These are phyloP conservation scores for Leavenworthia alabamica DNA, from an alignment of 345 rosid species.

Conservation along the genomic window DNA sequence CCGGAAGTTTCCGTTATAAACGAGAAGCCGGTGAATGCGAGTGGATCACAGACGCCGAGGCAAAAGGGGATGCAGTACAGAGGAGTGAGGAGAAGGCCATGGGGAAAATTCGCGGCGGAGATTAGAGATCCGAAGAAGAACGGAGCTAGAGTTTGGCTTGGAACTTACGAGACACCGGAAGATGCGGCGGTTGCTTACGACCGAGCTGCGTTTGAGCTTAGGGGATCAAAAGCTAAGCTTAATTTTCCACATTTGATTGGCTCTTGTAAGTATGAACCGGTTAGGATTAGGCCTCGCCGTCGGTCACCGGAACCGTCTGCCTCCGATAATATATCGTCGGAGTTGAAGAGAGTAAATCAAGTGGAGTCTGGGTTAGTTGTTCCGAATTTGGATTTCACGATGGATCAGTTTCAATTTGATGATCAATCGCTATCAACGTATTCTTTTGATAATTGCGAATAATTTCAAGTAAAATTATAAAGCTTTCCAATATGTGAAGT, in stretches of 20 bases:
- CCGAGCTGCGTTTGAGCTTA: conserved; percentile 47
- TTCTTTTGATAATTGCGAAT: too few relatives aligned
- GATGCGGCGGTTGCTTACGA: conserved; percentile 65
- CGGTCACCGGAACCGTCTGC: conserved; percentile 25
- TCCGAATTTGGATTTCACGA: too few relatives aligned
- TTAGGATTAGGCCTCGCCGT: conserved; percentile 45
- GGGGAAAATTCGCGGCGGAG: conserved; percentile 76
- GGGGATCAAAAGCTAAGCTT: conserved; percentile 49
- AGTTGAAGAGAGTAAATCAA: background rate
- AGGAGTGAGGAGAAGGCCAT: conserved; percentile 49
- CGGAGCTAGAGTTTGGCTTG: conserved; percentile 64
- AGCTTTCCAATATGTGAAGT: too few relatives aligned
- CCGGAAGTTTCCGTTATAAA: background rate
- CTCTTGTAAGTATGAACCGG: conserved; percentile 31
- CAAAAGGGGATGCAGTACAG: conserved; percentile 36
- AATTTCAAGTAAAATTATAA: too few relatives aligned
- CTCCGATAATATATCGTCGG: background rate
- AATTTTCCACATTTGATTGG: conserved; percentile 57
- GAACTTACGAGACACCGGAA: conserved; percentile 54
- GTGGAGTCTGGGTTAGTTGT: too few relatives aligned
- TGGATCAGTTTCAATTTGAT: conserved; percentile 45
- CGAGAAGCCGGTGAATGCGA: background rate
- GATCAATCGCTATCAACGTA: too few relatives aligned
- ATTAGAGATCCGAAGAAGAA: conserved; percentile 58
- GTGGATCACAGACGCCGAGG: too few relatives aligned